Conservation (phyloP, 192 early-diverging fungal genomes). For the Nowakowskiella sp. region DNA sequence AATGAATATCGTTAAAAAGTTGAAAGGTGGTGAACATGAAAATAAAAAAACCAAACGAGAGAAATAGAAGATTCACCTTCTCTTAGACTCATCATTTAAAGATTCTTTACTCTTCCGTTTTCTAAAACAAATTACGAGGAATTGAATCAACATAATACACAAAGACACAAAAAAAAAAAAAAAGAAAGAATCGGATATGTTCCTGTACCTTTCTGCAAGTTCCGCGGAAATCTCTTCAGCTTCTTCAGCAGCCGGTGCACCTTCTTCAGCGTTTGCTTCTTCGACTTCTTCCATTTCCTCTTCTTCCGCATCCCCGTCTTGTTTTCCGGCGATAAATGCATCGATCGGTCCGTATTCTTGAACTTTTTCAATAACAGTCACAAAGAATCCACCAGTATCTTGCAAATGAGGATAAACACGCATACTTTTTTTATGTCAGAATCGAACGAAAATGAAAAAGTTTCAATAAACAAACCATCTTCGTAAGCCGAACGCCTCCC, state of each 20-base stretch:
- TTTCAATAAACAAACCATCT: slow-evolving; percentile 23
- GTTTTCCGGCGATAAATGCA: not conserved
- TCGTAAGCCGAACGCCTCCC: slow-evolving; percentile 32
- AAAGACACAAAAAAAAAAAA: slow-evolving; percentile 4
- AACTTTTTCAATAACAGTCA: slow-evolving; percentile 90
- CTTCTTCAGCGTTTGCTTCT: slow-evolving; percentile 8
- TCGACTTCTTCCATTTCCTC: slow-evolving; percentile 6
- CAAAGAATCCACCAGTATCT: slow-evolving; percentile 98
- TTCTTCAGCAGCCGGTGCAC: slow-evolving; percentile 6
- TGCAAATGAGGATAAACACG: slow-evolving; percentile 90
- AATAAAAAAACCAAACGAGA: not conserved
- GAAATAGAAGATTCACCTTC: not conserved
- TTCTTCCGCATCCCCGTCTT: slow-evolving; percentile 13
- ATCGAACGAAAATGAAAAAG: not conserved
- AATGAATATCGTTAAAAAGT: no score
- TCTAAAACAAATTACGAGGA: no score
- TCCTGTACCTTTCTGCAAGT: no score
- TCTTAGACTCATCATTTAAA: not conserved
- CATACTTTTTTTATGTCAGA: slow-evolving; percentile 38
- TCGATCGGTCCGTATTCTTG: slow-evolving; percentile 30
- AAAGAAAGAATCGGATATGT: not conserved
- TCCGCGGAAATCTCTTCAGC: no score
- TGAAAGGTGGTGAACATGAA: no score
- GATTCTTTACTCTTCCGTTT: no score
- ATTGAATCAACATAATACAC: no score